phyloP scores from a whole-genome alignment of 2,329 filamentous ascomycete genomes.

The Fusarium xyrophilum region DNA sequence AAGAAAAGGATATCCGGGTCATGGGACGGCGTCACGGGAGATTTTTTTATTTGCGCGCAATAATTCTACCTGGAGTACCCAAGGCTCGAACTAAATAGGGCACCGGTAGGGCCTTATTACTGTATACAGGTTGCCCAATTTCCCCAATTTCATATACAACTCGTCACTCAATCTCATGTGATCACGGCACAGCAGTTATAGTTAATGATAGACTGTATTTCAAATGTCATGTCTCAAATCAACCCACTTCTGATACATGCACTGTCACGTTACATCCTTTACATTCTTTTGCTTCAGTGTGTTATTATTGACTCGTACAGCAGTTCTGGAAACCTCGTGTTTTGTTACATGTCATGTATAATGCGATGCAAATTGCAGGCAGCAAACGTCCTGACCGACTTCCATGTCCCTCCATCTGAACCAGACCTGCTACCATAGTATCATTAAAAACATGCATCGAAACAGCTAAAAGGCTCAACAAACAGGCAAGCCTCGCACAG shows the following conservation, averaged over 20 bases:
- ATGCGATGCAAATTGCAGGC: constrained; percentile 33
- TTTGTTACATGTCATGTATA: constrained; percentile 34
- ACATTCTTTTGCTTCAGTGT: background rate
- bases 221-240: background rate
- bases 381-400: constrained; percentile 17
- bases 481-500: constrained; percentile 2
- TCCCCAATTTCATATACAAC: background rate
- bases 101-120: background rate
- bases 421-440: constrained; percentile 13
- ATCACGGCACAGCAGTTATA: background rate
- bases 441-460: constrained; percentile 9
- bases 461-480: constrained; percentile 1
- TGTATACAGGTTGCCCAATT: background rate
- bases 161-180: background rate
- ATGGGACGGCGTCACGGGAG: constrained; percentile 29
- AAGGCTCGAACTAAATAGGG: background rate
- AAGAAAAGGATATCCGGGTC: constrained; percentile 16
- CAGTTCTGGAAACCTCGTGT: constrained; percentile 31
- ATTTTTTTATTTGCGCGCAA: background rate
- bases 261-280: background rate
- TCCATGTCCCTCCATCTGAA: constrained; percentile 28
- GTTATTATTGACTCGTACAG: constrained; percentile 29
- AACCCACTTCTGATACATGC: background rate
- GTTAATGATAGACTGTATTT: background rate
- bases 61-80: background rate